A percentile compares a stretch with the other conserved stretches of the same genome.
Conservation (phyloP, 768 basidiomycete genomes). For the Boletus tomentosulus region DNA sequence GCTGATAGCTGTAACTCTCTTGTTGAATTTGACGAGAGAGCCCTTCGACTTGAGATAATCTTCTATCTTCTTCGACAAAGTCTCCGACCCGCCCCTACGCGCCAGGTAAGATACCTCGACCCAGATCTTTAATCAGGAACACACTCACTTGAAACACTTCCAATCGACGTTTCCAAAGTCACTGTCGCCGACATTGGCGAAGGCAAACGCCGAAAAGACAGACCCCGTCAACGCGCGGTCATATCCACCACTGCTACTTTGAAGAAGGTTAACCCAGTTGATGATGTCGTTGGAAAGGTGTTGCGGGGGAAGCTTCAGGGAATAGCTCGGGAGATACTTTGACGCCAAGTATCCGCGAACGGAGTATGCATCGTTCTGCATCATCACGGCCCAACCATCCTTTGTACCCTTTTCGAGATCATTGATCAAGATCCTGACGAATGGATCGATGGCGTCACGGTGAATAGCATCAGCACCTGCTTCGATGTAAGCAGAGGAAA, state of each 20-base stretch:
- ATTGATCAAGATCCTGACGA: constrained; percentile 6
- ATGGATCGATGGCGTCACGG: background rate
- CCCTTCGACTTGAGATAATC: constrained; percentile 7
- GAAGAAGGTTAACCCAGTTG: constrained; percentile 33
- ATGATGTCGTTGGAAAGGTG: constrained; percentile 22
- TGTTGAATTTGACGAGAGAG: constrained; percentile 9
- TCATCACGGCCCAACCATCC: constrained; percentile 26
- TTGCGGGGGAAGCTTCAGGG: constrained; percentile 13
- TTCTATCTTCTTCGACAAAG: constrained; percentile 22
- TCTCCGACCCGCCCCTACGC: constrained; percentile 22
- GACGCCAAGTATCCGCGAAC: constrained; percentile 23
- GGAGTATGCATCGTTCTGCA: constrained; percentile 29
- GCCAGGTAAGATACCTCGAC: background rate
- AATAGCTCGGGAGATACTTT: constrained; percentile 23
- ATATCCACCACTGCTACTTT: constrained; percentile 29
- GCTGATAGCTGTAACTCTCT: constrained; percentile 19
- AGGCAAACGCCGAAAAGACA: constrained; percentile 30
- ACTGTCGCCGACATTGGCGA: constrained; percentile 4
- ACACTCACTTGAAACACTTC: constrained; percentile 31
- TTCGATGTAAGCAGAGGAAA: background rate
- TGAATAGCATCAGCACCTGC: background rate
- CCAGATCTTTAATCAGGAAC: background rate
- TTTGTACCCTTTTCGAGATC: constrained; percentile 14
- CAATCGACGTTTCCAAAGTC: constrained; percentile 18
- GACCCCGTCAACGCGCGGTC: constrained; percentile 34